These are phyloP conservation scores for Phylloporus arenicola DNA, from an alignment of 768 basidiomycete genomes.

Conservation along the genomic window DNA sequence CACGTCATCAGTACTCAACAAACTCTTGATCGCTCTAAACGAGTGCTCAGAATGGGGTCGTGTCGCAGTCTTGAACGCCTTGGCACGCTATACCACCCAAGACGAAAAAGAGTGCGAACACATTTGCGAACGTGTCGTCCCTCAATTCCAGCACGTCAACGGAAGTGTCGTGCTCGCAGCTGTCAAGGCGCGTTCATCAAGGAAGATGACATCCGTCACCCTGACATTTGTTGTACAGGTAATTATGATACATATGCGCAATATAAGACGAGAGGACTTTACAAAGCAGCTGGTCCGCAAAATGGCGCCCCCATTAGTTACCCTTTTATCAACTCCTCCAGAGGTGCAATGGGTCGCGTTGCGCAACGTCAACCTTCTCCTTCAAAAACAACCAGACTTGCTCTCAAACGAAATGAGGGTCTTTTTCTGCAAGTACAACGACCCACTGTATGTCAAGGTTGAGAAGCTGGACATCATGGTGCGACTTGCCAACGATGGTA, in stretches of 20 bases:
- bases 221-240: slow-evolving; percentile 46
- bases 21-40: slow-evolving; percentile 90
- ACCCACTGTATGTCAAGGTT: slow-evolving; percentile 97
- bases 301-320: slow-evolving; percentile 96
- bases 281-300: slow-evolving; percentile 83
- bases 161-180: slow-evolving; percentile 96
- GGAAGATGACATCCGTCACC: neutral
- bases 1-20: slow-evolving; percentile 77
- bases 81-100: slow-evolving; percentile 74
- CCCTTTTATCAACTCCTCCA: slow-evolving; percentile 90
- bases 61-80: slow-evolving; percentile 83
- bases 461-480: slow-evolving; percentile 99
- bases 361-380: slow-evolving; percentile 91
- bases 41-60: slow-evolving; percentile 99
- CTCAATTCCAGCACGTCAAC: slow-evolving; percentile 97
- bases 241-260: slow-evolving; percentile 94
- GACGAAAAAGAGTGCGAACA: slow-evolving; percentile 97
- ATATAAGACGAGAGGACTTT: slow-evolving; percentile 76
- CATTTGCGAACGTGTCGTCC: slow-evolving; percentile 96
- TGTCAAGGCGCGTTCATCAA: slow-evolving; percentile 60
- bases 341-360: slow-evolving; percentile 99
- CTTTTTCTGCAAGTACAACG: slow-evolving; percentile 99
- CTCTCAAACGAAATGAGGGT: slow-evolving; percentile 96
- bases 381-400: slow-evolving; percentile 88
- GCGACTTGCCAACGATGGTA: slow-evolving; percentile 81